These are phyloP conservation scores for Fagopyrum tataricum DNA, from an alignment of 148 eudicot genomes.

Conservation along the genomic window DNA sequence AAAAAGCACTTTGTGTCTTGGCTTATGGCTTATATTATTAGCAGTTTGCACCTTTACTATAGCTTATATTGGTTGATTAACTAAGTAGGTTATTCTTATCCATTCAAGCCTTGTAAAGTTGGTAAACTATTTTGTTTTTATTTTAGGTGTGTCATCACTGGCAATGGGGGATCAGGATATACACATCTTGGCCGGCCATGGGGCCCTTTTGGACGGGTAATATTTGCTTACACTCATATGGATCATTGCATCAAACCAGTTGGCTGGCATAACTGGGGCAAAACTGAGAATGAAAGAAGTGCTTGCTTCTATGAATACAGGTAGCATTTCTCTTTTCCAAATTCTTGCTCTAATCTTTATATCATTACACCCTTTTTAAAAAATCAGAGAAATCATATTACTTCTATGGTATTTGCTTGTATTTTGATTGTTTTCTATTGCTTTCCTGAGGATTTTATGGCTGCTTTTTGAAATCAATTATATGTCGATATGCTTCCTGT, in stretches of 20 bases:
- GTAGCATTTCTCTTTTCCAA: slow-evolving; percentile 24
- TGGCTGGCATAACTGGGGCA: slow-evolving; percentile 97
- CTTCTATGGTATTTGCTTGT: not conserved
- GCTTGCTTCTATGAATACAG: slow-evolving; percentile 99
- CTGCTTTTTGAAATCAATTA: not conserved
- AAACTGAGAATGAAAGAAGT: slow-evolving; percentile 81
- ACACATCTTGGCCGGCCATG: slow-evolving; percentile 90
- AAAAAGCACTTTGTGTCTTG: not conserved
- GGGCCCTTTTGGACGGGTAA: slow-evolving; percentile 97
- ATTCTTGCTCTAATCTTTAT: not conserved
- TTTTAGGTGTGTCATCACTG: slow-evolving; percentile 88
- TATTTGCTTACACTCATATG: slow-evolving; percentile 85
- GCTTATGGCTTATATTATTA: not conserved
- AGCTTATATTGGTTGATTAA: slow-evolving; percentile 3
- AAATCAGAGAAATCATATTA: too few species aligned
- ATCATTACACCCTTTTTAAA: not conserved
- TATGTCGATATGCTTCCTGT: not conserved
- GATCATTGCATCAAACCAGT: slow-evolving; percentile 67
- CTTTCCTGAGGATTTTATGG: not conserved
- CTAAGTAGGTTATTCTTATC: not conserved
- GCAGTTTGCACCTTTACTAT: not conserved
- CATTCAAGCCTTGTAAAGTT: not conserved
- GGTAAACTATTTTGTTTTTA: not conserved
- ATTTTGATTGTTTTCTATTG: not conserved
- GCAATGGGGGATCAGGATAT: slow-evolving; percentile 64